Evolutionary conservation across 2,329 filamentous ascomycete genomes (phyloP).

Genomic region (Colletotrichum caudatum): DNA sequence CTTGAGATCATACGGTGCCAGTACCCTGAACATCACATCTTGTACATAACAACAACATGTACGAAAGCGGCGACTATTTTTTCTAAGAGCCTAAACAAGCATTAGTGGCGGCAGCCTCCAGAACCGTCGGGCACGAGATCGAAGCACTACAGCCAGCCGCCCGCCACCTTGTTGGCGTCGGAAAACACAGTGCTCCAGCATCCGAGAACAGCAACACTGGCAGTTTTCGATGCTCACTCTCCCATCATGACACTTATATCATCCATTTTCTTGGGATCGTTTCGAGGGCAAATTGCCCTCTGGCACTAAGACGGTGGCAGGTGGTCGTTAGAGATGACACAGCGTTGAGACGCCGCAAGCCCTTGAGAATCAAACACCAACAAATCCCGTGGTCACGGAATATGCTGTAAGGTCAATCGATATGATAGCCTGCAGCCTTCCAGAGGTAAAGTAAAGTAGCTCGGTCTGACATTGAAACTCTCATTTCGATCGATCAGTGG

Average conservation of each 20-base stretch:
- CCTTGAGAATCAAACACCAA: not conserved
- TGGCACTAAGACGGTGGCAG: not conserved
- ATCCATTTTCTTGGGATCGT: too few species aligned
- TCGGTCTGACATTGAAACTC: not conserved
- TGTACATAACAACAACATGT: too few species aligned
- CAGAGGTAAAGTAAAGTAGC: not conserved
- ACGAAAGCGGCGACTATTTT: slow-evolving; percentile 12
- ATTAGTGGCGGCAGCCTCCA: not conserved
- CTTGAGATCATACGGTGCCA: slow-evolving; percentile 14
- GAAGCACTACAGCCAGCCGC: not conserved
- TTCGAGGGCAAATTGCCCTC: not conserved
- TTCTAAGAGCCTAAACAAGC: not conserved
- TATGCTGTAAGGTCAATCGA: not conserved
- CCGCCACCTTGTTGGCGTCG: not conserved
- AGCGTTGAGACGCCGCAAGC: not conserved
- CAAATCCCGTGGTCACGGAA: not conserved
- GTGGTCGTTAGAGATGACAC: not conserved
- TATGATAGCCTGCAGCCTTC: not conserved
- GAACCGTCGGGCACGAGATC: not conserved
- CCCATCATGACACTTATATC: not conserved
- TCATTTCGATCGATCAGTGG: not conserved
- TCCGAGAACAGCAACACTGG: slow-evolving; percentile 12
- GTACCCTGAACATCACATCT: not conserved
- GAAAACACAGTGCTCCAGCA: not conserved
- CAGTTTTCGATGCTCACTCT: not conserved